Conservation (phyloP, 345 rosid genomes). For the Populus euphratica region DNA sequence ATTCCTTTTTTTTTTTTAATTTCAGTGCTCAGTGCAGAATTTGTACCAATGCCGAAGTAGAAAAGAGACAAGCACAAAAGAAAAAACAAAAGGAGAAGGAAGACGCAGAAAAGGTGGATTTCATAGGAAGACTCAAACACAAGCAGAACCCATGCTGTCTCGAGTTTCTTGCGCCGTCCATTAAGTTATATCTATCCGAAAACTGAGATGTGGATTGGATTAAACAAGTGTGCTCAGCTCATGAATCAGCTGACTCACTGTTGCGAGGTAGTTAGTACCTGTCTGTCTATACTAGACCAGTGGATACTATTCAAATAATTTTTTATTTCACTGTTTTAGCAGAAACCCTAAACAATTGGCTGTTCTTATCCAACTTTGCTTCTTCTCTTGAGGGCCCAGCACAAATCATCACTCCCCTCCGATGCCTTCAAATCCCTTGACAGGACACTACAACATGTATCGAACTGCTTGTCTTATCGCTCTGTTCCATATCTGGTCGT, state of each 20-base stretch:
- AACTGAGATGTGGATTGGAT: not conserved
- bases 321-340: slow-evolving; percentile 4
- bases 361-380: slow-evolving; percentile 35
- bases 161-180: not conserved
- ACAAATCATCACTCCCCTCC: not conserved
- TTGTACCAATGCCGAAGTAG: not conserved
- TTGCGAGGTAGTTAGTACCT: slow-evolving; percentile 6
- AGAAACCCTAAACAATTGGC: too few species aligned
- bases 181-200: not conserved
- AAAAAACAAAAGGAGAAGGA: not conserved
- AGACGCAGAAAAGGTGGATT: not conserved
- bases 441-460: not conserved
- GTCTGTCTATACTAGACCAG: slow-evolving; percentile 9
- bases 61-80: too few species aligned
- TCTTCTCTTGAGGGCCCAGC: slow-evolving; percentile 19
- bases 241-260: not conserved
- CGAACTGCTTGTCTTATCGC: not conserved
- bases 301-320: not conserved
- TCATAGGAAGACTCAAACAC: not conserved
- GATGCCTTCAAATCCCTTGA: slow-evolving; percentile 4
- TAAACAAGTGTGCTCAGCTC: not conserved
- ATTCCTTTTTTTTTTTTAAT: too few species aligned
- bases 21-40: not conserved
- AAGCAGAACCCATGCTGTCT: not conserved
- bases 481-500: not conserved